These are phyloP conservation scores for Cordia subcordata DNA, from an alignment of 257 asterid species.

Conservation along the genomic window DNA sequence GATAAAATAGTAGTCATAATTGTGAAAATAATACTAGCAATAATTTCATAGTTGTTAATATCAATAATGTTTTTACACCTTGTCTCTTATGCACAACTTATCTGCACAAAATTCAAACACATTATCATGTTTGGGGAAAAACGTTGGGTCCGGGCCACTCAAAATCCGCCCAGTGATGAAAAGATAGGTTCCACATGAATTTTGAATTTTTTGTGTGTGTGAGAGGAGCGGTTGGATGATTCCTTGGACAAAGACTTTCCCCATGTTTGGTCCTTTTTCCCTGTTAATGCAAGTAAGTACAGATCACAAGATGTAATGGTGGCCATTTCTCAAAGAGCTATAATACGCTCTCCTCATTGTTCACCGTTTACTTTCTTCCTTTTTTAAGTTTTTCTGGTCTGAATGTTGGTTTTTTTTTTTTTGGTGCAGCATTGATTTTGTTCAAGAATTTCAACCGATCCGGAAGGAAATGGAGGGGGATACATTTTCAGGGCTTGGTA, in stretches of 20 bases:
- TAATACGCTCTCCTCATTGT: not conserved
- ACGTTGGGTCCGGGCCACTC: no score
- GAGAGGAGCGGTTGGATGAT: no score
- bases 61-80: constrained; percentile 26
- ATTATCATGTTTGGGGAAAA: constrained; percentile 4
- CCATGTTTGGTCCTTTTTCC: not conserved
- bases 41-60: constrained; percentile 9
- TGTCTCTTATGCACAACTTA: constrained; percentile 60
- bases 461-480: constrained; percentile 63
- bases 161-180: no score
- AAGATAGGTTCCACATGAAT: no score
- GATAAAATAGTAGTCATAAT: constrained; percentile 9
- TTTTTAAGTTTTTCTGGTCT: constrained; percentile 58
- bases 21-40: constrained; percentile 8
- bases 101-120: constrained; percentile 12
- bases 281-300: not conserved
- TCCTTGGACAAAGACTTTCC: no score
- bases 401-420: constrained; percentile 12
- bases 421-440: constrained; percentile 21
- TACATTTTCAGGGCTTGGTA: constrained; percentile 51
- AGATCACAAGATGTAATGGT: not conserved
- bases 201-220: no score
- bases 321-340: not conserved
- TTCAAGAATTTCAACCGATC: constrained; percentile 9
- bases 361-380: constrained; percentile 18